These are phyloP conservation scores for Cladochytrium replicatum DNA, from an alignment of 192 early-diverging fungal species.

Conservation along the genomic window DNA sequence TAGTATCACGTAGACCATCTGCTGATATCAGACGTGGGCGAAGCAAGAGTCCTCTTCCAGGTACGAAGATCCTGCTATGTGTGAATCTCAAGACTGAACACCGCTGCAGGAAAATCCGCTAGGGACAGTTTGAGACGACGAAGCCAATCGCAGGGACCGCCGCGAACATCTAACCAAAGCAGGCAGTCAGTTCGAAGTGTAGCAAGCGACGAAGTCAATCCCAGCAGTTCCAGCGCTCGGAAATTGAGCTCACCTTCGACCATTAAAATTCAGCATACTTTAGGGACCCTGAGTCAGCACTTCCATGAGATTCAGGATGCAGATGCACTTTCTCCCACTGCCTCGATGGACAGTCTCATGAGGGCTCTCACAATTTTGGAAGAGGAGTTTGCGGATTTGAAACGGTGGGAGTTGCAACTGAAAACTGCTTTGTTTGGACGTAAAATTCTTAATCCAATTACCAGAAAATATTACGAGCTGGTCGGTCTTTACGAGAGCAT, in stretches of 20 bases:
- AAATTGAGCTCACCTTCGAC: neutral
- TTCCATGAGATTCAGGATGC: neutral
- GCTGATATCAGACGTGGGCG: constrained; percentile 1
- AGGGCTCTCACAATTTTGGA: constrained; percentile 25
- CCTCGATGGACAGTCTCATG: constrained; percentile 1
- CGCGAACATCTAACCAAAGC: no score
- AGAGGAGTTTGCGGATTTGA: constrained; percentile 26
- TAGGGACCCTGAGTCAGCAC: neutral
- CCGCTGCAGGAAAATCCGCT: neutral
- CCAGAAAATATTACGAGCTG: constrained; percentile 34
- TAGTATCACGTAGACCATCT: neutral
- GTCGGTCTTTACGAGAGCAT: constrained; percentile 36
- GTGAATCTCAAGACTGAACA: neutral
- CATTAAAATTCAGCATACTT: neutral
- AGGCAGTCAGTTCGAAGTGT: no score
- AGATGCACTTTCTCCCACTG: neutral
- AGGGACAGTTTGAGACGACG: neutral
- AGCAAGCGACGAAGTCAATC: no score
- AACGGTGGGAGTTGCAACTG: constrained; percentile 12
- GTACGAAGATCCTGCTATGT: neutral
- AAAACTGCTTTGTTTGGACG: neutral
- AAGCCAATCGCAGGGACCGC: no score
- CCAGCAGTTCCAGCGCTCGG: no score
- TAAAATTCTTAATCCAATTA: neutral
- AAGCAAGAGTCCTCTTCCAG: neutral